Conservation (phyloP, 352 stramenopile genomes). For the Phytophthora parvispora region DNA sequence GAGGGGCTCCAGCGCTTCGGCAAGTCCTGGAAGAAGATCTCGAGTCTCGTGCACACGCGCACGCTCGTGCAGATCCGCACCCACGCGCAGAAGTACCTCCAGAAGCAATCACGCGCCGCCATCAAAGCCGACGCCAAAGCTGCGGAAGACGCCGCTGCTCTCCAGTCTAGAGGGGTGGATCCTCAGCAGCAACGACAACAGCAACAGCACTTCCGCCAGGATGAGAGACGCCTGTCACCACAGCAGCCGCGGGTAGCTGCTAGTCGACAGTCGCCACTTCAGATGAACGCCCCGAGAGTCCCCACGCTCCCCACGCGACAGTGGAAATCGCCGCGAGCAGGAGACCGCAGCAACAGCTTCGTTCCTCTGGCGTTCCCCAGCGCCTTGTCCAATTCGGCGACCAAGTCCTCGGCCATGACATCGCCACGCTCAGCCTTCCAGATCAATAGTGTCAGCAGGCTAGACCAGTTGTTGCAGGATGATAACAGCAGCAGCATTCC, state of each 20-base stretch:
- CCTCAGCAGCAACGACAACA: background rate
- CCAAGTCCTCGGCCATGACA: constrained; percentile 3
- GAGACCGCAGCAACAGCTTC: constrained; percentile 22
- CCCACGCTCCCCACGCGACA: background rate
- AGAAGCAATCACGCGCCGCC: constrained; percentile 81
- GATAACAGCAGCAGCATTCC: constrained; percentile 52
- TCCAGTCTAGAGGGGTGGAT: too few relatives aligned
- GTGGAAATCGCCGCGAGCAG: constrained; percentile 16
- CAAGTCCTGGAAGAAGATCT: constrained; percentile 95
- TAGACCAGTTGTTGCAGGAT: constrained; percentile 78
- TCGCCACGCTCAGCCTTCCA: constrained; percentile 22
- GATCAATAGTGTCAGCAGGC: constrained; percentile 26
- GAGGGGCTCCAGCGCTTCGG: constrained; percentile 88
- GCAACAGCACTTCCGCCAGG: constrained; percentile 1
- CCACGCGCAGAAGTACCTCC: constrained; percentile 98
- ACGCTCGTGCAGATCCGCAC: constrained; percentile 97
- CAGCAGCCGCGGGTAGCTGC: constrained; percentile 10
- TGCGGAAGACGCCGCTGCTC: background rate
- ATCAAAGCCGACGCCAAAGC: constrained; percentile 51
- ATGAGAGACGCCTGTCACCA: background rate
- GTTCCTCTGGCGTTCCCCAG: constrained; percentile 42
- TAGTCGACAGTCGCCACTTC: background rate
- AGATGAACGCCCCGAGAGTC: background rate
- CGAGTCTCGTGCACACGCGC: constrained; percentile 78
- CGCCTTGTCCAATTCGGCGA: constrained; percentile 26